Base-by-base conservation (phyloP, 1,284 basidiomycete genomes). In the Dichomitus squalens region DNA sequence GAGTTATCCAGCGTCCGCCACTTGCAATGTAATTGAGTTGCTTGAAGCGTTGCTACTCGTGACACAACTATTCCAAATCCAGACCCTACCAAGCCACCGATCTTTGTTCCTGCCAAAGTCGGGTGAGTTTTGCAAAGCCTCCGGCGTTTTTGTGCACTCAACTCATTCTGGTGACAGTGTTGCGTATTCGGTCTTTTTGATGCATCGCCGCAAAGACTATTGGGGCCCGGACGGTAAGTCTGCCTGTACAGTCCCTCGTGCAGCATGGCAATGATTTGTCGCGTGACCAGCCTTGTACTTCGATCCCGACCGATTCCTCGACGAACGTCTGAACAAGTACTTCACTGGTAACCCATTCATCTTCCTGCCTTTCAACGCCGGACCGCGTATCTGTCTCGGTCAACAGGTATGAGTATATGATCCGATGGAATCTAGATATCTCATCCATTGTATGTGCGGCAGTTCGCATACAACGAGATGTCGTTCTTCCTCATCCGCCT, bases 341-440 rank as follows among this genome's bases (percentile, higher is more conserved):
- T 72, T 83, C 9, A 76, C 74, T 0, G 75, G 77, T 1, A 85
- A 86, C 61, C 84, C 84, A 3, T 84, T 78, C 70, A 83, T 85
- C 44, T 86, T 85, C 72, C 67, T 81, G 2, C 83, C 84, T 2
- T 86, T 86, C 76, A 84, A 84, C 64, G 83, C 79, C 0, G 82
- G 82, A 1, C 80, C 80, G 7, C 70, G 83, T 2, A 84, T 85
- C 52, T 86, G 84, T 63, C 75, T 87, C 2, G 85, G 85, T 3
- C 84, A 86, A 68, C 82, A 82, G 70, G 79, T 77, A 48, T 21
- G 53, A 6, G 16, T 40, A 16, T 27, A 64, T 46, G 7, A 16
- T 33, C 31, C 14, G 21, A 20, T 4, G 4, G 25, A 20, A 9
- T 29, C 34, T 31, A 31, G n/a, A 9, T 48, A 23, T 46, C 20